These are phyloP conservation scores for Aspergillus thermomutatus DNA, from an alignment of 2,329 filamentous ascomycete species.

Conservation along the genomic window DNA sequence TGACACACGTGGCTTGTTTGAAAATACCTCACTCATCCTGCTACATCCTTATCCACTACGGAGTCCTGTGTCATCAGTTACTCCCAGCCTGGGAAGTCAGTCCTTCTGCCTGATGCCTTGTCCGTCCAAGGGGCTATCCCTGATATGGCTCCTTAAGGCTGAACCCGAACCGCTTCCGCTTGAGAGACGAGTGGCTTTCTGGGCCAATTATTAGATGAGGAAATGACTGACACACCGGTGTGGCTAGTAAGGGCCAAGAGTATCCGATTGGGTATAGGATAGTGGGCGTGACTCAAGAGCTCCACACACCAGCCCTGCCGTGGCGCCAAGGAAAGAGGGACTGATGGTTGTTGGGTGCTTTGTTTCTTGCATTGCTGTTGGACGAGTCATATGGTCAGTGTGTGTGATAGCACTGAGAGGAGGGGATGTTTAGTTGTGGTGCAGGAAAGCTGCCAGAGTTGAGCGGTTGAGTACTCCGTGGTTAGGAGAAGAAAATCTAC, in stretches of 20 bases:
- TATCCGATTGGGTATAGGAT: background rate
- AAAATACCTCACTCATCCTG: background rate
- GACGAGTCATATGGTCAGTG: background rate
- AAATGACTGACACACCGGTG: background rate
- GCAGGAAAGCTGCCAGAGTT: background rate
- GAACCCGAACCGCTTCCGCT: background rate
- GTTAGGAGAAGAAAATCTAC: background rate
- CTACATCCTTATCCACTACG: background rate
- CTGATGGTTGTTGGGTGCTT: background rate
- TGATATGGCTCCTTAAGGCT: background rate
- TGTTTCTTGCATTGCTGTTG: background rate
- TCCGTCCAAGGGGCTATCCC: background rate
- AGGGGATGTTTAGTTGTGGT: no score
- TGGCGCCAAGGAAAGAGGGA: background rate
- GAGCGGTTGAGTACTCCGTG: background rate
- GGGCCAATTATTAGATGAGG: no score
- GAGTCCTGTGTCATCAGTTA: background rate
- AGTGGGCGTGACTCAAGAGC: background rate
- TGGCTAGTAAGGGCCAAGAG: background rate
- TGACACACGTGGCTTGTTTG: slow-evolving; percentile 11
- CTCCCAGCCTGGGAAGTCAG: background rate
- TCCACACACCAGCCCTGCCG: background rate
- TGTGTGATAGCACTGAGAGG: background rate
- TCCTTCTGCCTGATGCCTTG: background rate
- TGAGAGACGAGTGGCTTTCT: no score